phyloP scores from a whole-genome alignment of 495 filamentous ascomycete species.

The Daldinia bambusicola region DNA sequence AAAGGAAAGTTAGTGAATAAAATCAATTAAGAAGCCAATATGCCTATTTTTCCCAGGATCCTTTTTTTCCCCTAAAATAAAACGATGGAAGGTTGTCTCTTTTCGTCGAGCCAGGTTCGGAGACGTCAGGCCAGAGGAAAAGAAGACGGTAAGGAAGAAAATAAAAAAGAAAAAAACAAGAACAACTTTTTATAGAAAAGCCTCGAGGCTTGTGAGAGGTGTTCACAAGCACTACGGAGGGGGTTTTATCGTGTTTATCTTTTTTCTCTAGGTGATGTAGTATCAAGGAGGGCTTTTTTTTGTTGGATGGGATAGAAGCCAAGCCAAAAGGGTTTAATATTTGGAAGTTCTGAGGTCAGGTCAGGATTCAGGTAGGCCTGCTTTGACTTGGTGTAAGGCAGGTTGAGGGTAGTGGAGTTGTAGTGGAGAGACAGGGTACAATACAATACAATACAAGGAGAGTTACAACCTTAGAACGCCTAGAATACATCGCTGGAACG shows the following conservation, averaged over 20 bases:
- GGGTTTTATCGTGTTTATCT: conserved; percentile 25
- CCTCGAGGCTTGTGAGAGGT: conserved; percentile 36
- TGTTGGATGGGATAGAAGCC: conserved; percentile 43
- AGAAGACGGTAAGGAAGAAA: conserved; percentile 32
- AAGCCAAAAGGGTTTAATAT: conserved; percentile 47
- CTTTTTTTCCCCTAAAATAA: conserved; percentile 14
- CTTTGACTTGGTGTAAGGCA: conserved; percentile 39
- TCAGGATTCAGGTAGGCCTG: conserved; percentile 41
- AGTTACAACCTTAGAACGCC: background rate
- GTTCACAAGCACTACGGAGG: conserved; percentile 35
- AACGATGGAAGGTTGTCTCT: conserved; percentile 24
- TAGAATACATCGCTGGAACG: too few species aligned
- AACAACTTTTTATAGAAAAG: conserved; percentile 44
- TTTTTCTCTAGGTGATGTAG: conserved; percentile 47
- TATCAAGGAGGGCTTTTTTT: conserved; percentile 41
- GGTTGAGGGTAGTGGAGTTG: conserved; percentile 28
- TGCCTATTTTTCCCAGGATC: conserved; percentile 35
- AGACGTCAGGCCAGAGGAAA: conserved; percentile 30
- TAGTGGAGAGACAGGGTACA: conserved; percentile 18
- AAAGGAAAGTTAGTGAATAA: conserved; percentile 40
- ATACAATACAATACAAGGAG: conserved; percentile 15
- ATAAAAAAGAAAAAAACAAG: conserved; percentile 19
- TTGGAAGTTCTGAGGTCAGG: conserved; percentile 46
- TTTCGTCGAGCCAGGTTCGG: conserved; percentile 29
- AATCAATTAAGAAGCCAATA: conserved; percentile 47